These are phyloP conservation scores for Colletotrichum musae DNA, from an alignment of 2,329 filamentous ascomycete species.

Conservation along the genomic window DNA sequence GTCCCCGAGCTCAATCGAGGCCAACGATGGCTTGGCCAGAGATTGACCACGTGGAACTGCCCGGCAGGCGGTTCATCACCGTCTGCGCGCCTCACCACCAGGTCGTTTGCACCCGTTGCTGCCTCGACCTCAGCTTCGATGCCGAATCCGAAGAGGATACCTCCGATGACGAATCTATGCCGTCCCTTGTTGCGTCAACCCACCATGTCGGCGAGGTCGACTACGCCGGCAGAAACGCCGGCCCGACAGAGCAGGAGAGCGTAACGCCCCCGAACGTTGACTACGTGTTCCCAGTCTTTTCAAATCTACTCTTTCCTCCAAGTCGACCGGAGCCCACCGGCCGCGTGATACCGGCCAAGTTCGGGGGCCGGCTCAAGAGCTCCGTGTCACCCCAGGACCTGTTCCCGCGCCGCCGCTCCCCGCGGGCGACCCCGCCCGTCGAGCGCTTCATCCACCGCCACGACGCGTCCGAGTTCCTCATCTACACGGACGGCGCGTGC, in stretches of 20 bases:
- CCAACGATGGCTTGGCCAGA: background rate
- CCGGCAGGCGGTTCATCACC: slow-evolving; percentile 19
- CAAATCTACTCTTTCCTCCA: background rate
- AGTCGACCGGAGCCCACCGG: slow-evolving; percentile 1
- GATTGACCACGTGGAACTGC: slow-evolving; percentile 15
- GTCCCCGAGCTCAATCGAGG: background rate
- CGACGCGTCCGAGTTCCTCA: slow-evolving; percentile 51
- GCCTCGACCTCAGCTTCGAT: slow-evolving; percentile 24
- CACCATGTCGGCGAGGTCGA: background rate
- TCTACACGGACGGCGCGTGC: slow-evolving; percentile 64
- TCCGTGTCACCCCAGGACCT: slow-evolving; percentile 45
- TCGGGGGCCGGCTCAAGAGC: slow-evolving; percentile 41
- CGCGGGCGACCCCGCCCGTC: background rate
- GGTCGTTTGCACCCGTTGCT: slow-evolving; percentile 23
- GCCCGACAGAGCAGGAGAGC: background rate
- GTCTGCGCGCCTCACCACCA: slow-evolving; percentile 16
- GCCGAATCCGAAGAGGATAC: background rate
- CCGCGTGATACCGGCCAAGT: slow-evolving; percentile 49
- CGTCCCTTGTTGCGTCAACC: background rate
- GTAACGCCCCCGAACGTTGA: background rate
- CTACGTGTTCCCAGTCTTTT: background rate
- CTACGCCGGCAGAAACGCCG: no score
- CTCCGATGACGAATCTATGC: background rate
- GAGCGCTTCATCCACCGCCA: slow-evolving; percentile 50
- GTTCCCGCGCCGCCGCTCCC: slow-evolving; percentile 43